Evolutionary conservation across 768 basidiomycete species (phyloP).

Genomic region (Pisolithus albus): DNA sequence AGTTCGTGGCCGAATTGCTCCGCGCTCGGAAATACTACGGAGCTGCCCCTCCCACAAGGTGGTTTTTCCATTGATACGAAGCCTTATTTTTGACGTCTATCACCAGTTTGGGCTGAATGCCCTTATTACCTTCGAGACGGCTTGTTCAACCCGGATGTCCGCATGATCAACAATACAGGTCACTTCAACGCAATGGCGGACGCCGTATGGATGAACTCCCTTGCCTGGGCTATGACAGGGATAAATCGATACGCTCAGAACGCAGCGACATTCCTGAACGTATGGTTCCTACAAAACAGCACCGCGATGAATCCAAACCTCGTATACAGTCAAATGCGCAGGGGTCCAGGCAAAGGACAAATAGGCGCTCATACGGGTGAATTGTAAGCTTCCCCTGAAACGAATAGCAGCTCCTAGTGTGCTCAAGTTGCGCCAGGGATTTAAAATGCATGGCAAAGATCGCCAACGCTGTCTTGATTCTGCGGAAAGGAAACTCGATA

Average conservation of each 20-base stretch:
- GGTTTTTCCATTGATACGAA: neutral
- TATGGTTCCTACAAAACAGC: conserved; percentile 53
- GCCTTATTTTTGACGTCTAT: neutral
- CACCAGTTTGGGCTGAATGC: conserved; percentile 51
- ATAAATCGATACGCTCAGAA: conserved; percentile 35
- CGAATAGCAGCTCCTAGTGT: neutral
- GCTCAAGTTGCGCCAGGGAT: conserved; percentile 34
- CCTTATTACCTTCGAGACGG: conserved; percentile 53
- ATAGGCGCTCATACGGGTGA: conserved; percentile 46
- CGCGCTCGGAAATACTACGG: conserved; percentile 50
- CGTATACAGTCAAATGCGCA: conserved; percentile 45
- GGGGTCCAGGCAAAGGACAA: conserved; percentile 15
- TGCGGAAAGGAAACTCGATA: conserved; percentile 42
- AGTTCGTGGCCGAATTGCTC: conserved; percentile 64
- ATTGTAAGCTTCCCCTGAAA: conserved; percentile 33
- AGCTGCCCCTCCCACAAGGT: conserved; percentile 48
- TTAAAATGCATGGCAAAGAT: conserved; percentile 54
- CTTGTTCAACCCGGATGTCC: conserved; percentile 57
- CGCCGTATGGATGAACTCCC: conserved; percentile 53
- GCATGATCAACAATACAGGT: conserved; percentile 48
- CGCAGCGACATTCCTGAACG: conserved; percentile 39
- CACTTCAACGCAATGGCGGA: conserved; percentile 50
- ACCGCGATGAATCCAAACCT: conserved; percentile 64
- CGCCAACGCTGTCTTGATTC: conserved; percentile 43
- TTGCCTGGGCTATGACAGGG: conserved; percentile 46